Conservation (phyloP, 2,329 filamentous ascomycete genomes). For the Fusarium verrucosum region DNA sequence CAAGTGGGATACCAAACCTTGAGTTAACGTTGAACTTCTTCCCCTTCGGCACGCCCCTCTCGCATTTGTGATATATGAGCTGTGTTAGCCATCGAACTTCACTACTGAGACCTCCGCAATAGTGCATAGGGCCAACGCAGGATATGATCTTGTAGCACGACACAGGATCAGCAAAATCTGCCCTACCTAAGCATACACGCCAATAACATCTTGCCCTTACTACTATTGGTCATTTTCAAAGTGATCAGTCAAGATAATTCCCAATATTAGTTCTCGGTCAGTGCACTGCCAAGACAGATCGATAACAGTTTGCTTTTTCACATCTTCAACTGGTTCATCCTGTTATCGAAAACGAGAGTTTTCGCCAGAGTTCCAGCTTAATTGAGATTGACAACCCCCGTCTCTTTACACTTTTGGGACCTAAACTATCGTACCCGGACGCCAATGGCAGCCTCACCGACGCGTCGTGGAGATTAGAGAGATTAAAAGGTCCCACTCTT, state of each 20-base stretch:
- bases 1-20: background rate
- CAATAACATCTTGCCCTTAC: background rate
- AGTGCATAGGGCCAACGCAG: constrained; percentile 5
- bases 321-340: constrained; percentile 7
- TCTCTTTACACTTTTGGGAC: constrained; percentile 23
- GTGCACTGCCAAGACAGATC: background rate
- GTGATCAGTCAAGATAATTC: background rate
- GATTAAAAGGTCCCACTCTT: constrained; percentile 36
- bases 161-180: constrained; percentile 1
- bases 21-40: background rate
- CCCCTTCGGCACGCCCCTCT: background rate
- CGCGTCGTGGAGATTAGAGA: constrained; percentile 41
- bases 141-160: constrained; percentile 5
- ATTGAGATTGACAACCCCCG: constrained; percentile 6
- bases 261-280: background rate
- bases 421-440: constrained; percentile 25
- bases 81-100: background rate
- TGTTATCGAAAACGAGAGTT: background rate
- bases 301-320: background rate
- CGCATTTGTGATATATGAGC: background rate
- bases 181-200: constrained; percentile 2
- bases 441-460: constrained; percentile 37
- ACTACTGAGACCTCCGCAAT: background rate
- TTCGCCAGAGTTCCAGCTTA: background rate
- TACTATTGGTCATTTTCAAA: background rate